Evolutionary conservation across 1,284 basidiomycete genomes (phyloP).

Genomic region (Moniliophthora roreri): DNA sequence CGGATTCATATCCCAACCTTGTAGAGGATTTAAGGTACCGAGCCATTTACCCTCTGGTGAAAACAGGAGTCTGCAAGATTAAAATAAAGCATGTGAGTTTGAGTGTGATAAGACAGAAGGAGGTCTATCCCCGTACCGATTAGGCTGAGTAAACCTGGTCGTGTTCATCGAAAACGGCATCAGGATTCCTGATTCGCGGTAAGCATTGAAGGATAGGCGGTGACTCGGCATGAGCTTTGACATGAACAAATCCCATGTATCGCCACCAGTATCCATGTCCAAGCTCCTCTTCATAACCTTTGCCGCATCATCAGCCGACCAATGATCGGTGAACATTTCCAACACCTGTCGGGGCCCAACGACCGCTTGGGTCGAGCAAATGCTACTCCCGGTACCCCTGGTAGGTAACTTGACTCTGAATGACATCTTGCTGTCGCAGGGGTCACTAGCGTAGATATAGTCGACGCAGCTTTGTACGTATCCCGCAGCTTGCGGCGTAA

Average conservation of each 20-base stretch:
- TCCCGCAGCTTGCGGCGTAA: conserved; percentile 17
- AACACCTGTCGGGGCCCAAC: conserved; percentile 33
- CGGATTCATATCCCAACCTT: conserved; percentile 36
- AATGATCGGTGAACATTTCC: conserved; percentile 34
- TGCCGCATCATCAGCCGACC: conserved; percentile 28
- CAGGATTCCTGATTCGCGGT: conserved; percentile 38
- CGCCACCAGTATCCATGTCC: conserved; percentile 28
- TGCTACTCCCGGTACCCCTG: conserved; percentile 30
- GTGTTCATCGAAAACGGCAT: conserved; percentile 36
- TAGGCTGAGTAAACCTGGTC: conserved; percentile 35
- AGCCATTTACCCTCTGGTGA: conserved; percentile 38
- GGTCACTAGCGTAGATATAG: conserved; percentile 30
- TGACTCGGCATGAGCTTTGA: conserved; percentile 34
- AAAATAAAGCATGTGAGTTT: not conserved
- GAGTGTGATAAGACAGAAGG: not conserved
- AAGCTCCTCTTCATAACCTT: conserved; percentile 30
- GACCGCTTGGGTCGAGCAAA: conserved; percentile 35
- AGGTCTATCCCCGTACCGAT: conserved; percentile 31
- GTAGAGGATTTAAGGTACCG: conserved; percentile 32
- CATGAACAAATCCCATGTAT: conserved; percentile 34
- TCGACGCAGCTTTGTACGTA: conserved; percentile 21
- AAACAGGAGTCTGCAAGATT: conserved; percentile 34
- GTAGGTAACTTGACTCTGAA: conserved; percentile 35
- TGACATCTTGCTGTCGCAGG: conserved; percentile 28
- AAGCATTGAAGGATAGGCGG: conserved; percentile 33